Evolutionary conservation across 2,329 filamentous ascomycete genomes (phyloP).

Genomic region (Paramyrothecium roridum): DNA sequence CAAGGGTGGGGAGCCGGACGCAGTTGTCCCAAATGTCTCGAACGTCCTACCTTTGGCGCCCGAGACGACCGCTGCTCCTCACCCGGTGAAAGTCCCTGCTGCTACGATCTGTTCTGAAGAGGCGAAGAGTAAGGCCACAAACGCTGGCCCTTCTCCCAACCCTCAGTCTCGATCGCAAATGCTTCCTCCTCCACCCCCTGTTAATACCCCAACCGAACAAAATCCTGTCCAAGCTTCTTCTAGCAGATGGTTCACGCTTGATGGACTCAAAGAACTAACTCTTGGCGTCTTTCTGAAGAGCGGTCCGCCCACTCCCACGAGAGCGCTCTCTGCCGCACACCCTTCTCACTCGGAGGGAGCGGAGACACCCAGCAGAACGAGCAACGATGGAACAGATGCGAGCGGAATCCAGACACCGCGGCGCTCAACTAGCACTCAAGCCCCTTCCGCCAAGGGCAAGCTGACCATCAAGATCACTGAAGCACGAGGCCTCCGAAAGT

Average conservation of each 20-base stretch:
- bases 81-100: neutral
- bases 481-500: slow-evolving; percentile 75
- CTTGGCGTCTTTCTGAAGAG: slow-evolving; percentile 74
- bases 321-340: slow-evolving; percentile 70
- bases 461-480: slow-evolving; percentile 86
- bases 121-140: neutral
- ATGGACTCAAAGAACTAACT: slow-evolving; percentile 85
- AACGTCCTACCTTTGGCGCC: slow-evolving; percentile 1
- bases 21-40: slow-evolving; percentile 15
- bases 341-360: slow-evolving; percentile 47
- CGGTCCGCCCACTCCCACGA: slow-evolving; percentile 84
- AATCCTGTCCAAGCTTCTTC: slow-evolving; percentile 20
- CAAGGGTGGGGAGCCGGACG: slow-evolving; percentile 17
- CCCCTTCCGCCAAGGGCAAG: slow-evolving; percentile 77
- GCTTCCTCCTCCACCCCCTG: slow-evolving; percentile 46
- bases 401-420: slow-evolving; percentile 53
- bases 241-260: slow-evolving; percentile 60
- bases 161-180: slow-evolving; percentile 28
- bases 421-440: slow-evolving; percentile 53
- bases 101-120: neutral
- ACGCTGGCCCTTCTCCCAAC: slow-evolving; percentile 7
- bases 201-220: neutral
- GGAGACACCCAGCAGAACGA: slow-evolving; percentile 31
- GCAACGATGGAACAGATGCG: slow-evolving; percentile 39
- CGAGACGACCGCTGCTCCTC: neutral